Evolutionary conservation across 495 filamentous ascomycete genomes (phyloP), one percentile per base, ranked within the genome.

Genomic region (Trichoderma gamsii): DNA sequence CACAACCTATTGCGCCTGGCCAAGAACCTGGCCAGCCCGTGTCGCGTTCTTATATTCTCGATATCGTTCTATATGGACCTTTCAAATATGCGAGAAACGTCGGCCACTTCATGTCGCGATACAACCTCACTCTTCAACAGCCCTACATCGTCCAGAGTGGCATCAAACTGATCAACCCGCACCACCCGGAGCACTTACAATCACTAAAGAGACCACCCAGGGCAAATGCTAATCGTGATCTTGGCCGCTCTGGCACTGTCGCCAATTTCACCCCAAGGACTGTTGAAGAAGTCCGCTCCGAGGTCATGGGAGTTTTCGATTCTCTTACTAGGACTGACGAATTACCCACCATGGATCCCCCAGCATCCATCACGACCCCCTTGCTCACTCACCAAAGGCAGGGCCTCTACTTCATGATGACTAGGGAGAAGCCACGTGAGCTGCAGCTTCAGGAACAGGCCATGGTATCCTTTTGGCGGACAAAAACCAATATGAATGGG

Each of bases 351-450:
- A 88, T 89, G 81, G 89, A 95, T 7, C 82, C 89, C 0, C 81
- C 86, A 67, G 66, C 75, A 16, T 76, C 80, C 18, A 80, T 97
- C 59, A 79, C 74, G 32, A 97, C 93, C 0, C 81, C 85, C 8
- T 77, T 99, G 41, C 84, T 98, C 29, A 83, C 83, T 63, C 95
- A 99, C 76, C 95, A 99, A 73, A 93, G 92, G 73, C 94, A 97
- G 77, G 95, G 89, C 0, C 81, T 99, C 3, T 87, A 87, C 76
- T 99, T 97, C 71, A 91, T 99, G 90, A 88, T 79, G 7, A 84
- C 85, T n/a, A 90, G 90, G 69, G 95, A 97, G 76, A 82, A 85
- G 35, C 84, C 81, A 16, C 72, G 69, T 25, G 44, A 73, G 43
- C 69, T 70, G 13, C 72, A 76, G 63, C 70, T 73, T 2, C 69